Conservation (phyloP, 2,329 filamentous ascomycete species). For the Ilyonectria sp. region DNA sequence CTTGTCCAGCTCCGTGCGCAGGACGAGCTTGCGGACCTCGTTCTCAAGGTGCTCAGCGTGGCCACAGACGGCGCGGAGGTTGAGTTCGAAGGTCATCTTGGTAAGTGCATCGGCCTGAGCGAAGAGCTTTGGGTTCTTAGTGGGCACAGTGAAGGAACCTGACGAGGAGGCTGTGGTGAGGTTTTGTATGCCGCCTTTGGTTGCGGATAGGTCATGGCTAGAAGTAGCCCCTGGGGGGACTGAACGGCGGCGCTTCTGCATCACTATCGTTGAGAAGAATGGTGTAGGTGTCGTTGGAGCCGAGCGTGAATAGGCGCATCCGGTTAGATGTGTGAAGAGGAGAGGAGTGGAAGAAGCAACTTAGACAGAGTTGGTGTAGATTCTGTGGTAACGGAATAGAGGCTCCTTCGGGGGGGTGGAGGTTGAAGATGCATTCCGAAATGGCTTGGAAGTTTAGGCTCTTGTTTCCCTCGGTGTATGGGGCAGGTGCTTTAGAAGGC, state of each 20-base stretch:
- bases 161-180: neutral
- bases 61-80: slow-evolving; percentile 48
- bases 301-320: neutral
- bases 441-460: neutral
- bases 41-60: slow-evolving; percentile 51
- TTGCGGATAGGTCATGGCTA: slow-evolving; percentile 14
- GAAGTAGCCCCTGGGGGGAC: slow-evolving; percentile 21
- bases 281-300: neutral
- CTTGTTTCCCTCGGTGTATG: neutral
- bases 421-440: neutral
- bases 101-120: slow-evolving; percentile 53
- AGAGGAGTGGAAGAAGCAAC: neutral
- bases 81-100: slow-evolving; percentile 56
- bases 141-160: neutral
- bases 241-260: slow-evolving; percentile 33
- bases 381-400: neutral
- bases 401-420: neutral
- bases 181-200: slow-evolving; percentile 13
- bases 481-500: neutral
- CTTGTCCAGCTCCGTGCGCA: slow-evolving; percentile 46
- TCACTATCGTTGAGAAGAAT: slow-evolving; percentile 17
- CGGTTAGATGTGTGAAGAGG: neutral
- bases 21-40: slow-evolving; percentile 48
- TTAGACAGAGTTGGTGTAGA: neutral
- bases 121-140: slow-evolving; percentile 33